Base-by-base conservation (phyloP, 2,329 filamentous ascomycete genomes). In the Bertia moriformis region DNA sequence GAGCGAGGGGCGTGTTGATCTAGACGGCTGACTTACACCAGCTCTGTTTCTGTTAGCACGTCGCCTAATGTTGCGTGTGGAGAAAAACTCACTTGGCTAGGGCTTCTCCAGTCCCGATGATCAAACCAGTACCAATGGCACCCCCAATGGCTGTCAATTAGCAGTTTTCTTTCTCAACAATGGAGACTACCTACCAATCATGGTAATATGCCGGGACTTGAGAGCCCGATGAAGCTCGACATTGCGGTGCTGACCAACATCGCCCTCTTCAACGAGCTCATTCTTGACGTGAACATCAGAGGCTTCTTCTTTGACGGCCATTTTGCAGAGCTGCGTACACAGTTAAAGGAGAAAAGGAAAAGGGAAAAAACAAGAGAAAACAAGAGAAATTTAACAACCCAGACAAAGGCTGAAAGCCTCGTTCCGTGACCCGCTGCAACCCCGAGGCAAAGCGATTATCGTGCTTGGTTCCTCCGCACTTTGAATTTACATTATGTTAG, bases 41-140 rank as follows among this genome's bases (percentile, higher is more conserved):
- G 40, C n/a, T 7, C 5, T 4, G 3, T 13, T 19, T 18, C 4
- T 17, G 14, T 14, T 12, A n/a, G 15, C 13, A 20, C 14, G 12
- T 14, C 27, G 18, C 14, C 4, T 12, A 18, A 17, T n/a, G 37
- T 17, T 18, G 27, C n/a, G 14, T 38, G 40, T 36, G 18, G 43
- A 41, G 40, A 22, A 46, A 48, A 1, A 67, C 67, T 38, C 65
- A 65, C 46, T 67, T 61, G 17, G 64, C 66, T 19, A 71, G 62
- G 2, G 66, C 66, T 52, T 66, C 67, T 42, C 69, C 69, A 29
- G 72, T 78, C 44, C 80, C 80, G 49, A 86, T 79, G 46, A 86
- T 81, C 40, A 86, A 64, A 54, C 81, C 81, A 39, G 79, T 84
- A 41, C 74, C 81, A 43, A 85, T 76, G 44, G 81, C 79, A 54